Base-by-base conservation (phyloP, 345 rosid genomes). In the Moricandia arvensis region DNA sequence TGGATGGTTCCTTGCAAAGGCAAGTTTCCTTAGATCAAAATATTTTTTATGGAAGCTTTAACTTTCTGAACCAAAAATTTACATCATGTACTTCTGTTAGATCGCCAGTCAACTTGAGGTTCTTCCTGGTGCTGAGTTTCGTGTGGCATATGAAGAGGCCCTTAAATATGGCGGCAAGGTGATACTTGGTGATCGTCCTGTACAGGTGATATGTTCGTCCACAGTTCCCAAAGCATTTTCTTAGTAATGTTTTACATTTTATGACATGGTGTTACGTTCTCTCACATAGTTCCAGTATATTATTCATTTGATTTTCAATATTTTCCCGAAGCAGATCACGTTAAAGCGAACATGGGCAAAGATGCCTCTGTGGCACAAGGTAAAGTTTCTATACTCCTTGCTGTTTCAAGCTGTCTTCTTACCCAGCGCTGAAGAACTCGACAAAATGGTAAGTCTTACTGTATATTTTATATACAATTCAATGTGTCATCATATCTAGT, bases 1-100 rank as follows among this genome's bases (percentile, higher is more conserved):
- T 63, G 85, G 93, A 83, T 93, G 95, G 96, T 91, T 96, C 80
- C 98, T 96, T 82, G 98, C 99, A 51, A 91, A 91, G 98, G 99
- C 71, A 86, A 18, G 80, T 67, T 65, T 60, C 31, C 30, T 74
- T 62, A 0, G 3, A 54, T 68, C 59, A 26, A 49, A 45, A 31
- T 63, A 53, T 49, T 64, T 60, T 24, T 6, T 12, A 53, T 53
- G 6, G 21, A 53, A 71, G 35, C 29, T 41, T 8, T 63, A 37
- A 35, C 41, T 35, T 69, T 64, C 73, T 21, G 45, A 63, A 59
- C 57, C 26, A 73, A 53, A 75, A 53, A 10, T 21, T 59, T 55
- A 33, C 75, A 79, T 55, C 47, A 0, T 62, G 18, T 58, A 31
- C 29, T 72, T 69, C 45, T 81, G 66, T 55, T 80, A 96, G 99